phyloP scores from a whole-genome alignment of 306 rosid species.

The Fragaria vesca region DNA sequence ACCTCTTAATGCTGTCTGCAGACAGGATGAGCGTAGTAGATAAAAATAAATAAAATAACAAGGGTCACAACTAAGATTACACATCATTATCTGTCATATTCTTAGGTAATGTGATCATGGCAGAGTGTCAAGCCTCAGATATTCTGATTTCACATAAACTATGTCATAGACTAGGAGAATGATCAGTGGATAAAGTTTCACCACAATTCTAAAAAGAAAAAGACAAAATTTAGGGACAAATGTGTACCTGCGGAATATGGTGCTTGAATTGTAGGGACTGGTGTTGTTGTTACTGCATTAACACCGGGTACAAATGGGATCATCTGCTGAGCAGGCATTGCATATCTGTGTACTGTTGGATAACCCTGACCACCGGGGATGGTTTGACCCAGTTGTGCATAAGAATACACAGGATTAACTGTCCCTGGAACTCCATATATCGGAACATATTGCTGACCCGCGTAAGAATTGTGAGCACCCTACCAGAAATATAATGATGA shows the following conservation, averaged over 20 bases:
- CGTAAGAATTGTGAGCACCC: slow-evolving; percentile 69
- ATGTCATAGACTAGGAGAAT: neutral
- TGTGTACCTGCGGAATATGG: slow-evolving; percentile 73
- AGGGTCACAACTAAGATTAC: neutral
- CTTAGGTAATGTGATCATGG: neutral
- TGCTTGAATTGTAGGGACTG: slow-evolving; percentile 76
- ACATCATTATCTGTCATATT: slow-evolving; percentile 1
- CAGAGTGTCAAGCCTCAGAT: neutral
- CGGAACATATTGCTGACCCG: slow-evolving; percentile 84
- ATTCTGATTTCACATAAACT: neutral
- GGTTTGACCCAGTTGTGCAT: slow-evolving; percentile 80
- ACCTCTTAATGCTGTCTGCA: neutral
- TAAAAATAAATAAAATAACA: neutral
- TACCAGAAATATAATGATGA: slow-evolving; percentile 25
- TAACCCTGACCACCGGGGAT: slow-evolving; percentile 77
- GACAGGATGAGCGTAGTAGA: neutral
- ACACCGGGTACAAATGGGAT: slow-evolving; percentile 77
- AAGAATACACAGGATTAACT: slow-evolving; percentile 62
- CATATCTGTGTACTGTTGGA: slow-evolving; percentile 68
- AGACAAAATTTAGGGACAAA: slow-evolving; percentile 13
- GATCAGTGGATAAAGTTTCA: neutral
- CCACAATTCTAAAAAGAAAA: neutral
- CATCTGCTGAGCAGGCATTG: slow-evolving; percentile 78
- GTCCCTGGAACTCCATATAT: slow-evolving; percentile 85
- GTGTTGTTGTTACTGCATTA: slow-evolving; percentile 67